Conservation (phyloP, 2,329 filamentous ascomycete genomes). For the Aspergillus hortae region DNA sequence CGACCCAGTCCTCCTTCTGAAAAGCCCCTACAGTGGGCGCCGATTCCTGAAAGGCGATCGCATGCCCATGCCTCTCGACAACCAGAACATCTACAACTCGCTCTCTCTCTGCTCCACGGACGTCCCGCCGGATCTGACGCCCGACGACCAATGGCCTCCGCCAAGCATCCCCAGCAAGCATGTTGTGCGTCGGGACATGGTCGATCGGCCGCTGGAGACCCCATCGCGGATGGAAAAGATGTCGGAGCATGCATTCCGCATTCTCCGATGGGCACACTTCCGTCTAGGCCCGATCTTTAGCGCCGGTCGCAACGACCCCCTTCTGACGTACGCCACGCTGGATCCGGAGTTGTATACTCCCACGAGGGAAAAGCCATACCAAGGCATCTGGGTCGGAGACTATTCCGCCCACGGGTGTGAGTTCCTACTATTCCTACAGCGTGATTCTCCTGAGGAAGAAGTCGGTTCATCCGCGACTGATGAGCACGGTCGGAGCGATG, state of each 20-base stretch:
- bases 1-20: constrained; percentile 64
- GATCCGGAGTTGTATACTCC: constrained; percentile 74
- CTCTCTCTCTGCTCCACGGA: constrained; percentile 61
- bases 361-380: constrained; percentile 73
- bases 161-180: constrained; percentile 61
- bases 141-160: constrained; percentile 71
- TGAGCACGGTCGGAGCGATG: constrained; percentile 30
- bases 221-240: constrained; percentile 57
- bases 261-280: constrained; percentile 74
- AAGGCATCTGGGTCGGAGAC: constrained; percentile 90
- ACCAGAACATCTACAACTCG: constrained; percentile 58
- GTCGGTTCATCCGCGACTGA: constrained; percentile 40
- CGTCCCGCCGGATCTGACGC: constrained; percentile 40
- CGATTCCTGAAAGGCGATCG: constrained; percentile 38
- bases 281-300: constrained; percentile 37
- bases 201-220: constrained; percentile 39
- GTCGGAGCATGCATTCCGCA: constrained; percentile 67
- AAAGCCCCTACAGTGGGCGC: constrained; percentile 21
- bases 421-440: constrained; percentile 78
- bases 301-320: constrained; percentile 40
- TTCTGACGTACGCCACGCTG: constrained; percentile 68
- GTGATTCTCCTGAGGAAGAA: constrained; percentile 42
- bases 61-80: constrained; percentile 54
- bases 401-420: constrained; percentile 86
- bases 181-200: constrained; percentile 53